A percentile compares a stretch with the other conserved stretches of the same genome.
These are phyloP conservation scores for Phytophthora quininea DNA, from an alignment of 352 stramenopile genomes.

Conservation along the genomic window DNA sequence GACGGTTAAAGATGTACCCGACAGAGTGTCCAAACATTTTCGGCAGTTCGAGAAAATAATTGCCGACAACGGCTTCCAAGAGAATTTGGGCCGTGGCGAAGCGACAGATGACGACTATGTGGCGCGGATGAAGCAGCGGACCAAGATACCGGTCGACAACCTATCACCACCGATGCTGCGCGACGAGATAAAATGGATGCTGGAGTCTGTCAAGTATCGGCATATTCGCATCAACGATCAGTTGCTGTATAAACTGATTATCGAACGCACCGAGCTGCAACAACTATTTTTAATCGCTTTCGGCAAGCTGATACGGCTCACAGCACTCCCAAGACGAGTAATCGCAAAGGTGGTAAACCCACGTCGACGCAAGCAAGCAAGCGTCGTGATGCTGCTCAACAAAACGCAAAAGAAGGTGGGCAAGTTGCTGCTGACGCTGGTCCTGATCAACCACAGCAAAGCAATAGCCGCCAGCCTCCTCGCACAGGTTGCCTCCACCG, in stretches of 20 bases:
- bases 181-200: neutral
- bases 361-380: neutral
- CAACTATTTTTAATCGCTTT: neutral
- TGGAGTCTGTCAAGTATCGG: neutral
- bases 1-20: constrained; percentile 7
- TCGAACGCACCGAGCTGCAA: neutral
- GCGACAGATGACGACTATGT: neutral
- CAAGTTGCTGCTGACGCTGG: neutral
- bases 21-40: constrained; percentile 10
- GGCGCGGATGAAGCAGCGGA: constrained; percentile 1
- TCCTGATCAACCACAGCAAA: too few relatives aligned
- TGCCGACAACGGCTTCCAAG: neutral
- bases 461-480: neutral
- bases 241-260: neutral
- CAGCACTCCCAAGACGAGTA: neutral
- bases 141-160: neutral
- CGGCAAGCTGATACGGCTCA: neutral
- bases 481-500: neutral
- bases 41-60: constrained; percentile 14
- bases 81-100: constrained; percentile 8
- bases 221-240: neutral
- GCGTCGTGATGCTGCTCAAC: neutral
- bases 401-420: neutral
- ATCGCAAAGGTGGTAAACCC: neutral
- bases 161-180: neutral